A percentile compares a stretch with the other conserved stretches of the same genome.
Conservation (phyloP, 202 grass and related monocot genomes). For the Bolboschoenoplectus hybrid region DNA sequence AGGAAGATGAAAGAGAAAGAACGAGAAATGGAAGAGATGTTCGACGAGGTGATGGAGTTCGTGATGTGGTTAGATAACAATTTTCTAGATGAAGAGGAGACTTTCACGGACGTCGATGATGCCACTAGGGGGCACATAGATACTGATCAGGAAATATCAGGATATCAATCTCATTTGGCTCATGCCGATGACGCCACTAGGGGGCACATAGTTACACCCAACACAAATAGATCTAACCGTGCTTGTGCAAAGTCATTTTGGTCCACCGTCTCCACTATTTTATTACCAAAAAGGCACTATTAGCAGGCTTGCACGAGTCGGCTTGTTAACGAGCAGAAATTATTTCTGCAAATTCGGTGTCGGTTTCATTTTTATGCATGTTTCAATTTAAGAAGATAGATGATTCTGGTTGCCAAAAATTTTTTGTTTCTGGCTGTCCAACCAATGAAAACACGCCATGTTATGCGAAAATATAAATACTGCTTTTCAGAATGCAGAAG, state of each 20-base stretch:
- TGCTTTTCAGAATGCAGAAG: neutral
- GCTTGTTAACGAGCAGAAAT: neutral
- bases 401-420: neutral
- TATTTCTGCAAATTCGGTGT: neutral
- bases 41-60: slow-evolving; percentile 32
- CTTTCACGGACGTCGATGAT: neutral
- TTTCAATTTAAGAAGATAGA: neutral
- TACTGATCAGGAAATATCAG: neutral
- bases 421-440: neutral
- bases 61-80: slow-evolving; percentile 30
- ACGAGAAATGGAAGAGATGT: slow-evolving; percentile 18
- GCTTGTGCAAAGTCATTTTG: neutral
- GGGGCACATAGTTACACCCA: neutral
- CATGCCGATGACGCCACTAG: no score
- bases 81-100: slow-evolving; percentile 3
- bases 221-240: neutral
- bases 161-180: neutral
- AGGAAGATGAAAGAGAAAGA: slow-evolving; percentile 18
- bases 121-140: neutral
- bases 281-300: slow-evolving; percentile 16
- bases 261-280: slow-evolving; percentile 3
- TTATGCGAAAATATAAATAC: neutral
- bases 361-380: neutral
- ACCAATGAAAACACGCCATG: neutral
- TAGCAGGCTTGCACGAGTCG: neutral